A percentile compares a stretch with the other conserved stretches of the same genome.
Conservation (phyloP, 2,329 filamentous ascomycete species). For the Claviceps sp. region DNA sequence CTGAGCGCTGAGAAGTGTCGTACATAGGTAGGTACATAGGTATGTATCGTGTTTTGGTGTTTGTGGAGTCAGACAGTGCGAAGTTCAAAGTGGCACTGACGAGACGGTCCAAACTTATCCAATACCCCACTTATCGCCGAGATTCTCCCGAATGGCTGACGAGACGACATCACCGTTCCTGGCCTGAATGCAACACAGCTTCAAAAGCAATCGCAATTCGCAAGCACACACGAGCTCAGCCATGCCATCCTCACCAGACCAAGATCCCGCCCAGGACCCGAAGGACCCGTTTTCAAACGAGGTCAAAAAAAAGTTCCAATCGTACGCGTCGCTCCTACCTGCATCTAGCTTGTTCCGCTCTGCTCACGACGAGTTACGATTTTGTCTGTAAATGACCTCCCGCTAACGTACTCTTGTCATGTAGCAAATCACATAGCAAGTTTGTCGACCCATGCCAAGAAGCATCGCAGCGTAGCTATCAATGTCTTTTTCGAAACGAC, state of each 20-base stretch:
- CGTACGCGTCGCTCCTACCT: constrained; percentile 27
- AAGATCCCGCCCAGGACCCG: constrained; percentile 20
- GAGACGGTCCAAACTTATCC: background rate
- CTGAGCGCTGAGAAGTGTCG: no score
- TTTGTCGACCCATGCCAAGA: constrained; percentile 95
- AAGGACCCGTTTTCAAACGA: constrained; percentile 41
- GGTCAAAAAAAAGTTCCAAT: constrained; percentile 50
- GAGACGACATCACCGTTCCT: constrained; percentile 2
- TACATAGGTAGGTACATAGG: no score
- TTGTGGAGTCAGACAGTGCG: background rate
- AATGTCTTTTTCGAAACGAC: constrained; percentile 76
- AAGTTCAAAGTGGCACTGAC: background rate
- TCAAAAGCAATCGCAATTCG: background rate
- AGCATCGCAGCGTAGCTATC: constrained; percentile 70
- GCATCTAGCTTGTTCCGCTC: background rate
- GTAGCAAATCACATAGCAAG: constrained; percentile 75
- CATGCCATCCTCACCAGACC: constrained; percentile 2
- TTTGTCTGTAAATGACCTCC: no score
- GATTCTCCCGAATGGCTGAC: constrained; percentile 8
- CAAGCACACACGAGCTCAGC: background rate
- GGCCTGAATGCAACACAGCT: background rate
- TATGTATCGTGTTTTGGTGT: no score
- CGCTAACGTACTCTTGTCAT: background rate
- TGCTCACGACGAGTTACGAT: no score
- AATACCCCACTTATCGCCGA: constrained; percentile 5